Evolutionary conservation across 2,329 filamentous ascomycete species (phyloP), one percentile per base, ranked within the genome.

Genomic region (Pestalotiopsis sp.): DNA sequence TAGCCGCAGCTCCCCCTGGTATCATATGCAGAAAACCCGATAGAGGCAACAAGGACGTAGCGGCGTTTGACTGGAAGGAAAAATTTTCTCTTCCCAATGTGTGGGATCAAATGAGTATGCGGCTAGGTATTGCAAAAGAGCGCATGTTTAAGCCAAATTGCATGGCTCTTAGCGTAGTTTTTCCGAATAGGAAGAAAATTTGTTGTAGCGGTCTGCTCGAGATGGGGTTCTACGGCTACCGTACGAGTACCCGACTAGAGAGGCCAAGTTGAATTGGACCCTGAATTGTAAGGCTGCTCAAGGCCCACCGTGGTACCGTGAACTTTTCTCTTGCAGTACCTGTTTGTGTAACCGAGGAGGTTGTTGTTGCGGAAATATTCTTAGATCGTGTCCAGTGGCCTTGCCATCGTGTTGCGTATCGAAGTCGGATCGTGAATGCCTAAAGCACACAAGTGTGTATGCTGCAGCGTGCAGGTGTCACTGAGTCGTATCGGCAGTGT

Each of bases 11-110:
- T 20, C 35, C 58, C 22, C 58, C 58, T 61, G 58, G 58, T 61
- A 61, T 61, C 58, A 61, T 35, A 61, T 38, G 30, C 30, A 38
- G 58, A 58, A 52, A 61, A 61, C 58, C 30, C 58, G 40, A 35
- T 22, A 61, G 40, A 61, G 26, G 56, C 58, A 61, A 61, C 26
- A 20, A 35, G 44, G 44, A n/a, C 44, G 20, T 52, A 20, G 17
- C 44, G 44, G 44, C 30, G 58, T 35, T 60, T 26, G 30, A 39
- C 14, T 61, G 30, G 3, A 40, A 24, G 11, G 11, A 13, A 38
- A 39, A 61, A 1, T 35, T 61, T 61, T 61, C 26, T 39, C 22
- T 22, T 20, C n/a, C 30, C 30, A 20, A 24, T 58, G 10, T 26
- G 22, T 24, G 14, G 35, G 14, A 39, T 39, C 58, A 20, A 39